phyloP scores from a whole-genome alignment of 31 red algal species.

The Porphyra umbilicalis region DNA sequence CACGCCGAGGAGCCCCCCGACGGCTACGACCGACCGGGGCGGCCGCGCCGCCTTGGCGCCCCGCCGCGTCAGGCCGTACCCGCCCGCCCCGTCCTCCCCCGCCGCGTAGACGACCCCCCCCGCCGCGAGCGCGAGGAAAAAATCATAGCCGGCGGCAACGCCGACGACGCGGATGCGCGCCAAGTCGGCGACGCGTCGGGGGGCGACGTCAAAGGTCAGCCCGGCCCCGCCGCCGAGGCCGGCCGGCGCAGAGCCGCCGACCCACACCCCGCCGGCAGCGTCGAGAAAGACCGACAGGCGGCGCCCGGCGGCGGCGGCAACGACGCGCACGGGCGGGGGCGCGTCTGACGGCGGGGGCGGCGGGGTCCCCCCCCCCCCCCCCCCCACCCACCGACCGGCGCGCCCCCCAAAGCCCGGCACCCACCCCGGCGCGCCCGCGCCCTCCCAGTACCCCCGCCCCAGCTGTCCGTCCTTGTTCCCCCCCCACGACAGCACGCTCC shows the following conservation, averaged over 20 bases:
- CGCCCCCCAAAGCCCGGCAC: neutral
- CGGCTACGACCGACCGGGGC: neutral
- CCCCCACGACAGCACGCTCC: neutral
- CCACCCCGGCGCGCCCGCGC: neutral
- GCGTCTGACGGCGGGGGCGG: neutral
- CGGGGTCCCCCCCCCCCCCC: neutral
- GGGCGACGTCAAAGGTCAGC: neutral
- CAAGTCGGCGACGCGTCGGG: neutral
- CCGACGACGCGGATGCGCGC: neutral
- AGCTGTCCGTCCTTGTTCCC: neutral
- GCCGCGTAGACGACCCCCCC: neutral
- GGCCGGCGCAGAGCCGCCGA: neutral
- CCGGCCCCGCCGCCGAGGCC: neutral
- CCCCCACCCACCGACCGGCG: no score
- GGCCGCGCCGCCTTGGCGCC: neutral
- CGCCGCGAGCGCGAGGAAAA: neutral
- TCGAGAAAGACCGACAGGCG: neutral
- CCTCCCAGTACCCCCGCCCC: neutral
- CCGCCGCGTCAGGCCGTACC: neutral
- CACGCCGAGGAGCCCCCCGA: neutral
- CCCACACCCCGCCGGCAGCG: neutral
- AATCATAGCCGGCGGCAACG: neutral
- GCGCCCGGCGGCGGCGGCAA: neutral
- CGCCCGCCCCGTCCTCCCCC: neutral
- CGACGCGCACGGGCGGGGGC: neutral